Percentiles rank a stretch among this genome's conserved stretches.
These are phyloP conservation scores for Piloderma croceum DNA, from an alignment of 768 basidiomycete genomes.

Conservation along the genomic window DNA sequence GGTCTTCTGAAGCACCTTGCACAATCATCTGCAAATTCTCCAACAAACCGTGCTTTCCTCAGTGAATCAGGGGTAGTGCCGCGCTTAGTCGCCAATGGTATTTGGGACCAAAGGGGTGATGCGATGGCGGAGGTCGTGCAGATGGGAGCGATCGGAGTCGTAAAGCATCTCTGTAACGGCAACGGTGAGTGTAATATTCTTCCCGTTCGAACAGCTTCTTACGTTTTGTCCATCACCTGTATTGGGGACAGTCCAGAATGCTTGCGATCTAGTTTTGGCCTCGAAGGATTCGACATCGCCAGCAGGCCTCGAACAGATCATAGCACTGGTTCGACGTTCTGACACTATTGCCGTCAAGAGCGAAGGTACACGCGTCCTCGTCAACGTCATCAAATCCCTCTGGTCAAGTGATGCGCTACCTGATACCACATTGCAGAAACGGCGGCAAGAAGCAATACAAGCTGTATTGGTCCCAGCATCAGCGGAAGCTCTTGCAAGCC, in stretches of 20 bases:
- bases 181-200: slow-evolving; percentile 45
- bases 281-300: slow-evolving; percentile 21
- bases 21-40: slow-evolving; percentile 55
- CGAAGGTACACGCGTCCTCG: slow-evolving; percentile 85
- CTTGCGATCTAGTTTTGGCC: slow-evolving; percentile 47
- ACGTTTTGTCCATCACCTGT: slow-evolving; percentile 28
- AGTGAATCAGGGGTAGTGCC: slow-evolving; percentile 59
- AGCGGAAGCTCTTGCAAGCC: slow-evolving; percentile 57
- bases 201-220: slow-evolving; percentile 32
- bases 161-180: slow-evolving; percentile 81
- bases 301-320: slow-evolving; percentile 55
- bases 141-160: slow-evolving; percentile 77
- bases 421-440: slow-evolving; percentile 35
- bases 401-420: slow-evolving; percentile 59
- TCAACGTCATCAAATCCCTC: slow-evolving; percentile 77
- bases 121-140: slow-evolving; percentile 82
- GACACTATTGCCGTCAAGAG: slow-evolving; percentile 80
- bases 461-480: slow-evolving; percentile 48
- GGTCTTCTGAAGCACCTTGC: slow-evolving; percentile 86
- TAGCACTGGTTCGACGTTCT: slow-evolving; percentile 71
- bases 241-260: slow-evolving; percentile 36
- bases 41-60: slow-evolving; percentile 53
- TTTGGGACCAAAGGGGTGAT: slow-evolving; percentile 71
- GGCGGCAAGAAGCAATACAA: slow-evolving; percentile 49
- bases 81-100: slow-evolving; percentile 51